phyloP scores from a whole-genome alignment of 768 basidiomycete species.

The Rhizopogon vinicolor region DNA sequence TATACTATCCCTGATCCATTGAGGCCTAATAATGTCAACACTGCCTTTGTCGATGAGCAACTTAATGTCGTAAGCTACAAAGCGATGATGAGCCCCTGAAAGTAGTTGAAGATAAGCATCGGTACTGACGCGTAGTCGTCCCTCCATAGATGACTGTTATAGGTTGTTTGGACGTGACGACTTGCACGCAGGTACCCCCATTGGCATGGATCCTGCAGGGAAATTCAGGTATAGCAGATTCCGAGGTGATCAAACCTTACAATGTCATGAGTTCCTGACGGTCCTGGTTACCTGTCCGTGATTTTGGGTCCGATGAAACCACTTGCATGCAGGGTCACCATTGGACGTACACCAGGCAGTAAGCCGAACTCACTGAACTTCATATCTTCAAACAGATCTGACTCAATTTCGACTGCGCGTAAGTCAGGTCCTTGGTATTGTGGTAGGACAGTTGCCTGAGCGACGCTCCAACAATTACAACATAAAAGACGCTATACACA shows the following conservation, averaged over 20 bases:
- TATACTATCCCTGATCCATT: conserved; percentile 83
- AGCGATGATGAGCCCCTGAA: neutral
- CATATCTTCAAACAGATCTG: conserved; percentile 65
- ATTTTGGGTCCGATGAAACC: conserved; percentile 73
- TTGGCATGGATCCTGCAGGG: conserved; percentile 58
- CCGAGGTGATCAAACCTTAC: conserved; percentile 31
- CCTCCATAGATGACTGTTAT: conserved; percentile 68
- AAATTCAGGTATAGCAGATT: conserved; percentile 1
- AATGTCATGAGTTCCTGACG: conserved; percentile 66
- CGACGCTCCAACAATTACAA: neutral
- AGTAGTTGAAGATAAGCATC: neutral
- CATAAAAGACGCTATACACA: too few species aligned
- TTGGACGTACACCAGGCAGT: neutral
- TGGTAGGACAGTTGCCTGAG: conserved; percentile 54
- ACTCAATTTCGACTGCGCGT: conserved; percentile 53
- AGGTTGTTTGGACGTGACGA: conserved; percentile 49
- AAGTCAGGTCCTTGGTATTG: conserved; percentile 64
- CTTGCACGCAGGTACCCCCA: conserved; percentile 62
- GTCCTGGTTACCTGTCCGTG: conserved; percentile 58
- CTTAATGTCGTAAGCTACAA: conserved; percentile 65
- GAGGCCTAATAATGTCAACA: conserved; percentile 71
- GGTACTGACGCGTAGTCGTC: conserved; percentile 54
- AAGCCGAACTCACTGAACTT: conserved; percentile 64
- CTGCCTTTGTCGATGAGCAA: conserved; percentile 64
- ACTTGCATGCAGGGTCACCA: conserved; percentile 37